Conservation (phyloP, 768 basidiomycete genomes). For the Gymnopilus junonius region DNA sequence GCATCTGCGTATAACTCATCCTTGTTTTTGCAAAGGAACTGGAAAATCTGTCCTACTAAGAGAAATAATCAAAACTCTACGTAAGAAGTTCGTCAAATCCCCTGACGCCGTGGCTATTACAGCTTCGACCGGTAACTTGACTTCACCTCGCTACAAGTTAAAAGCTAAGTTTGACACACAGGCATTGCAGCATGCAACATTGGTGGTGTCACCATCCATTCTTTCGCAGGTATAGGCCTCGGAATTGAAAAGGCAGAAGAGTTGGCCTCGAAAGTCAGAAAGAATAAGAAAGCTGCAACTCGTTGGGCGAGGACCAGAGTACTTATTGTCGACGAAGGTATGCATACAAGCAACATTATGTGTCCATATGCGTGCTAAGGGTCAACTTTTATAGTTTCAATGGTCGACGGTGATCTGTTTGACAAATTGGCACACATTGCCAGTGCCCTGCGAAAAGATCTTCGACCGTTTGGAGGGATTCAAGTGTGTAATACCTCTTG, state of each 20-base stretch:
- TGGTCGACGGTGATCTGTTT: constrained; percentile 93
- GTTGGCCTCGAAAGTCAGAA: constrained; percentile 68
- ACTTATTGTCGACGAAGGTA: constrained; percentile 83
- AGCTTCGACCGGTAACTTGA: constrained; percentile 82
- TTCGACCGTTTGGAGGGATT: constrained; percentile 88
- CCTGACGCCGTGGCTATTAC: constrained; percentile 89
- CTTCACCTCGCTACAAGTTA: background rate
- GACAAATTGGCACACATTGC: constrained; percentile 87
- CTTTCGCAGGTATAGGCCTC: constrained; percentile 92
- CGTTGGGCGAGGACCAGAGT: constrained; percentile 89
- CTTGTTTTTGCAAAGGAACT: constrained; percentile 63
- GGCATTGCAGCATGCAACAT: constrained; percentile 98
- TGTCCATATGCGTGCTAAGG: background rate
- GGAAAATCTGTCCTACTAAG: constrained; percentile 95
- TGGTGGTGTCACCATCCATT: constrained; percentile 94
- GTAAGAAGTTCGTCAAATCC: constrained; percentile 52
- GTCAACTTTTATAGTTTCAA: constrained; percentile 74
- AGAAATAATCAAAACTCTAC: constrained; percentile 83
- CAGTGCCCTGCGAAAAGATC: constrained; percentile 59
- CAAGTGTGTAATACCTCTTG: constrained; percentile 54
- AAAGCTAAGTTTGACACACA: constrained; percentile 24
- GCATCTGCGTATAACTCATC: background rate
- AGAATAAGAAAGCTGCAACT: constrained; percentile 81
- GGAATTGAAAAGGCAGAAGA: constrained; percentile 68
- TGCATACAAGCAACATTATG: constrained; percentile 11